Base-by-base conservation (phyloP, 2,329 filamentous ascomycete species). In the Dothistroma septosporum region DNA sequence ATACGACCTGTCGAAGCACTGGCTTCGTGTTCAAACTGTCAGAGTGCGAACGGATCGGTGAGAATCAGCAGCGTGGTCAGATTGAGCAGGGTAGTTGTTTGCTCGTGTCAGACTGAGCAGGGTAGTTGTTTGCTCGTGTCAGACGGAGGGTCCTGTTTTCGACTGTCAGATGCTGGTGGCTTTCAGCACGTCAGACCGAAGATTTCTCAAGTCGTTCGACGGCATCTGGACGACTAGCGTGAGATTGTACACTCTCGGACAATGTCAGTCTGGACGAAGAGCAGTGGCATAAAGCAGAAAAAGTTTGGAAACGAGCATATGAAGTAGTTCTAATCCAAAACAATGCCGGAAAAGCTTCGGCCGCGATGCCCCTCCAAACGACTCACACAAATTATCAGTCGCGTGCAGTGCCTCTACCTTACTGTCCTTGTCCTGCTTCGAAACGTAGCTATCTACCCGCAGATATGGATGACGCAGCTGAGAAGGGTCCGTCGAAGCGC, bases 401-500 rank as follows among this genome's bases (percentile, higher is more conserved):
- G 41, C n/a, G 16, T n/a, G 41, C 41, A 37, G 35, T 37, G 11
- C 11, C 14, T 37, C 41, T 44, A 5, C 14, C 8, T 14, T 19
- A 19, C 14, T 44, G 14, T 9, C 19, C 41, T 19, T 44, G 14
- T 19, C 9, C 41, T n/a, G 14, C n/a, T n/a, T 44, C 41, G 10
- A 44, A 4, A 44, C 41, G 19, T n/a, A n/a, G 14, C 41, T 19
- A 8, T 19, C 41, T n/a, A 19, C 10, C 1, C 35, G n/a, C 41
- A 44, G 16, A 44, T 4, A 74, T 74, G 72, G 70, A 71, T 14
- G 71, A 74, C 56, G 16, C 37, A 35, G 55, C 22, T 33, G 28
- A 37, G 46, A 49, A 37, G 11, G 46, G 66, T 16, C 58, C 65
- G n/a, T 81, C 79, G 4, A 82, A 82, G 72, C 75, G 78, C 19